Evolutionary conservation across 1,284 basidiomycete genomes (phyloP).

Genomic region (Baeospora myosura): DNA sequence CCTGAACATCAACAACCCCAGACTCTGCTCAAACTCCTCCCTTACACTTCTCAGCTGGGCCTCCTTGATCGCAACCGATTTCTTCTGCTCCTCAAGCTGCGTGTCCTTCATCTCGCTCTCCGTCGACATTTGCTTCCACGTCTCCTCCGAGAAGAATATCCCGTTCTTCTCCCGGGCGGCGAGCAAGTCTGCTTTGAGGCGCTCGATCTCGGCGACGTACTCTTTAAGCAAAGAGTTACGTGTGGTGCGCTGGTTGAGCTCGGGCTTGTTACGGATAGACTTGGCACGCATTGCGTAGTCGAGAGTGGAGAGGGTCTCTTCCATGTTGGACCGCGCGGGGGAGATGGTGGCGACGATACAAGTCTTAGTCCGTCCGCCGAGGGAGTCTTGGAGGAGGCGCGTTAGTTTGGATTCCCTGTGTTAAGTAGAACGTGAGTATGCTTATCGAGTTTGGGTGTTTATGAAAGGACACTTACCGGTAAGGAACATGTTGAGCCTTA

Average conservation of each 20-base stretch:
- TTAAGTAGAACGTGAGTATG: no score
- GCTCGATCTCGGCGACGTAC: constrained; percentile 92
- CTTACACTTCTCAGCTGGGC: constrained; percentile 73
- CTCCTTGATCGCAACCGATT: constrained; percentile 77
- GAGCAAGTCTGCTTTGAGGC: constrained; percentile 84
- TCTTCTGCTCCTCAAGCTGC: constrained; percentile 74
- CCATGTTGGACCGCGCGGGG: constrained; percentile 86
- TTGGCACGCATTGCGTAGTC: constrained; percentile 97
- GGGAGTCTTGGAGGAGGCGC: constrained; percentile 94
- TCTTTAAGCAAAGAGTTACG: constrained; percentile 90
- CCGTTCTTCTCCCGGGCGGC: constrained; percentile 93
- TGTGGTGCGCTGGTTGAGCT: constrained; percentile 92
- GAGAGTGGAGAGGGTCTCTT: constrained; percentile 96
- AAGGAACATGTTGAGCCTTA: constrained; percentile 86
- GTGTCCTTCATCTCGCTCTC: constrained; percentile 73
- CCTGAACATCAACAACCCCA: constrained; percentile 64
- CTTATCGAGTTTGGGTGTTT: not conserved
- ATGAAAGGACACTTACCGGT: constrained; percentile 53
- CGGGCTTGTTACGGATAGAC: constrained; percentile 92
- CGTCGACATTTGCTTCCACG: constrained; percentile 76
- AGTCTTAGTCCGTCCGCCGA: constrained; percentile 97
- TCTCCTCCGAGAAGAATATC: constrained; percentile 85
- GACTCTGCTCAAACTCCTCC: constrained; percentile 87
- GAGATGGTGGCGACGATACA: constrained; percentile 97
- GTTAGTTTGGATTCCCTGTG: constrained; percentile 91